These are phyloP conservation scores for Malbranchea zuffiana DNA, from an alignment of 2,329 filamentous ascomycete genomes.

Conservation along the genomic window DNA sequence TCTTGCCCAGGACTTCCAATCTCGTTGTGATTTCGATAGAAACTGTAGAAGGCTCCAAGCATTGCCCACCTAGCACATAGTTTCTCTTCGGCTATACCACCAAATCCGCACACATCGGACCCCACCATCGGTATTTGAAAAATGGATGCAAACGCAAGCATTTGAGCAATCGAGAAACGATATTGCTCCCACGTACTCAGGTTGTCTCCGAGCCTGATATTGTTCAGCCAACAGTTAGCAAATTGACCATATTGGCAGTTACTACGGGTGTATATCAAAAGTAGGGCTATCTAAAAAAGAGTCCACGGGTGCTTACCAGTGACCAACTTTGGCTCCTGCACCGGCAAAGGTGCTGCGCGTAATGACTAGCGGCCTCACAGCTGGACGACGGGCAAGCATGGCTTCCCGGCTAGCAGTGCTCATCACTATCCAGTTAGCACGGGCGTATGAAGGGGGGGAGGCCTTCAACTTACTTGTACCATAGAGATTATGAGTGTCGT, in stretches of 20 bases:
- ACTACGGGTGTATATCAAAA: neutral
- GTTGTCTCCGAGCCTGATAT: slow-evolving; percentile 51
- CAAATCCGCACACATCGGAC: slow-evolving; percentile 69
- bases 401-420: slow-evolving; percentile 48
- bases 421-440: slow-evolving; percentile 47
- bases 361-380: slow-evolving; percentile 53
- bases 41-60: slow-evolving; percentile 61
- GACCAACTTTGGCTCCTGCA: slow-evolving; percentile 44
- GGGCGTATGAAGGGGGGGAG: neutral
- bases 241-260: no score
- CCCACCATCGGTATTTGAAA: slow-evolving; percentile 60
- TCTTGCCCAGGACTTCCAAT: slow-evolving; percentile 50
- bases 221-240: neutral
- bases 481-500: slow-evolving; percentile 61
- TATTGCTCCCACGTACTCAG: slow-evolving; percentile 49
- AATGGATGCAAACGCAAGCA: slow-evolving; percentile 51
- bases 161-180: slow-evolving; percentile 46
- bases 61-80: slow-evolving; percentile 67
- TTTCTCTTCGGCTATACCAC: slow-evolving; percentile 52
- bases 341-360: slow-evolving; percentile 61
- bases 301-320: slow-evolving; percentile 31
- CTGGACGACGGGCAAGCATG: slow-evolving; percentile 51
- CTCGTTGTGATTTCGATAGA: slow-evolving; percentile 64
- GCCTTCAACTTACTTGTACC: slow-evolving; percentile 39
- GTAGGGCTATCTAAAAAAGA: neutral